These are phyloP conservation scores for Vitis labrusca DNA, from an alignment of 164 flowering plant genomes.

Conservation along the genomic window DNA sequence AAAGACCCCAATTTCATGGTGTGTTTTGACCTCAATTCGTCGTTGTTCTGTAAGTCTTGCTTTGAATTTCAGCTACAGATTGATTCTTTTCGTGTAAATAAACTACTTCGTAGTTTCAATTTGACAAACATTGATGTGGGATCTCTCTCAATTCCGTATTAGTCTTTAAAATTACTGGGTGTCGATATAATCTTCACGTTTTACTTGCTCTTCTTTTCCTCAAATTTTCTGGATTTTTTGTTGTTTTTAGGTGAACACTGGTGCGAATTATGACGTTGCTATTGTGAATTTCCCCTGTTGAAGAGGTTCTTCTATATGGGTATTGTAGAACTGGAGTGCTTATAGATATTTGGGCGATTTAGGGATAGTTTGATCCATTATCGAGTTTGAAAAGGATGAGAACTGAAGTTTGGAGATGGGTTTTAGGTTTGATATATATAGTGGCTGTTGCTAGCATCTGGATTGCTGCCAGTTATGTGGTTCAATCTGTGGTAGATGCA, in stretches of 20 bases:
- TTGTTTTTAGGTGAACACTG: neutral
- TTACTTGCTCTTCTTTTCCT: too few relatives aligned
- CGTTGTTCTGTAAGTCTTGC: too few relatives aligned
- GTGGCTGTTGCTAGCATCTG: conserved; percentile 75
- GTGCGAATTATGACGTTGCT: neutral
- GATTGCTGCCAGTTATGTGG: conserved; percentile 93
- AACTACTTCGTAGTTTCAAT: too few relatives aligned
- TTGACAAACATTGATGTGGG: too few relatives aligned
- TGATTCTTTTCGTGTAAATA: too few relatives aligned
- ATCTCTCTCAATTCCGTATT: too few relatives aligned
- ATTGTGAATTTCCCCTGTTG: neutral
- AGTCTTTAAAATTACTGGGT: too few relatives aligned
- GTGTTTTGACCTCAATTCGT: too few relatives aligned
- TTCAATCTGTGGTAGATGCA: conserved; percentile 83
- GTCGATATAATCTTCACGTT: too few relatives aligned
- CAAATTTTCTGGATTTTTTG: neutral
- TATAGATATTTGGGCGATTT: neutral
- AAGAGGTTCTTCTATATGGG: neutral
- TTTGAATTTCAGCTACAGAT: too few relatives aligned
- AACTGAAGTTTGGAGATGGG: conserved; percentile 56
- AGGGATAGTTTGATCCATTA: too few relatives aligned
- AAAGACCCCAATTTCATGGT: too few relatives aligned
- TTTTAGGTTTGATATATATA: conserved; percentile 72
- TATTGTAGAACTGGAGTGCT: neutral
- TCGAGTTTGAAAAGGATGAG: conserved; percentile 11